Evolutionary conservation across 164 flowering plant genomes (phyloP).

Genomic region (Brasenia schreberi): DNA sequence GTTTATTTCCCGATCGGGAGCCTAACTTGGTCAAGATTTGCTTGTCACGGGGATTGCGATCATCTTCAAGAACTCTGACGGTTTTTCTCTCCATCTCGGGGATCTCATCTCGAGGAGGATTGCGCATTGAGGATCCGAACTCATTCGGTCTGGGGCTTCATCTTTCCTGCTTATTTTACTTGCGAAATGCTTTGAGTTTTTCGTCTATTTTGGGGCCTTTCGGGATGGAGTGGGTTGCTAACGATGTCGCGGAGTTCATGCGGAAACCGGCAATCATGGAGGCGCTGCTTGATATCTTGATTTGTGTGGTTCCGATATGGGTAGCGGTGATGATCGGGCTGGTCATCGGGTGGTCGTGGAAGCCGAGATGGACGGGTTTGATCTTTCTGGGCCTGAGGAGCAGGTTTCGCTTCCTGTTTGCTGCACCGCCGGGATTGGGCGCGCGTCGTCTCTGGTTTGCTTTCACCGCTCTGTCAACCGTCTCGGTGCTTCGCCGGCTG

Average conservation of each 20-base stretch:
- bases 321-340: constrained; percentile 88
- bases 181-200: background rate
- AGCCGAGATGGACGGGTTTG: constrained; percentile 82
- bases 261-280: constrained; percentile 53
- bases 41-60: too few species aligned
- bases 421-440: constrained; percentile 71
- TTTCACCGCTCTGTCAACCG: constrained; percentile 69
- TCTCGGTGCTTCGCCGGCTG: constrained; percentile 46
- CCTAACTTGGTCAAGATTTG: too few species aligned
- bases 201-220: background rate
- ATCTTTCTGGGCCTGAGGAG: constrained; percentile 56
- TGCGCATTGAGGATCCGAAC: background rate
- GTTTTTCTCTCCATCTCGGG: too few species aligned
- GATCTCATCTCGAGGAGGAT: too few species aligned
- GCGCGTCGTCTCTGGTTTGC: constrained; percentile 82
- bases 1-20: too few species aligned
- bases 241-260: constrained; percentile 35
- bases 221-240: constrained; percentile 16
- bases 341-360: constrained; percentile 97
- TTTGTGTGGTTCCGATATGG: constrained; percentile 97
- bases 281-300: constrained; percentile 84
- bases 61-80: too few species aligned
- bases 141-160: background rate
- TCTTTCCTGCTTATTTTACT: background rate
- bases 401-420: constrained; percentile 59